phyloP scores from a whole-genome alignment of 2,329 filamentous ascomycete genomes.

The Epichloe gansuensis region DNA sequence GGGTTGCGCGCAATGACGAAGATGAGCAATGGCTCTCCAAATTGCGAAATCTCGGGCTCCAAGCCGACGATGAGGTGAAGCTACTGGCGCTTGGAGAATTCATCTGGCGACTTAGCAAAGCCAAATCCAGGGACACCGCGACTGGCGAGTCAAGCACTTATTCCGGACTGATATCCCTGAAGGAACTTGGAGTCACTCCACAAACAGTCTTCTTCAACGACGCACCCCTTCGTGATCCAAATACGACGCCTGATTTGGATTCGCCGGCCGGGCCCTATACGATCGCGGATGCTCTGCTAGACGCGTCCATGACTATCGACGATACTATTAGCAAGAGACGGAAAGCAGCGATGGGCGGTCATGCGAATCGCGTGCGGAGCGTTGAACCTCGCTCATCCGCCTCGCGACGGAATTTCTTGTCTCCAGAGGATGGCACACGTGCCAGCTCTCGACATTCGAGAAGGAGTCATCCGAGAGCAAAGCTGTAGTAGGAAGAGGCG shows the following conservation, averaged over 20 bases:
- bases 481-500: constrained; percentile 9
- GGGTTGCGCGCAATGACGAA: constrained; percentile 69
- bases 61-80: constrained; percentile 77
- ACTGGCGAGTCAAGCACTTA: constrained; percentile 21
- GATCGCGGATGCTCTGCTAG: constrained; percentile 79
- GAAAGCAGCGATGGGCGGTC: constrained; percentile 38
- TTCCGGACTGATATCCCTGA: constrained; percentile 51
- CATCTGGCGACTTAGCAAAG: constrained; percentile 73
- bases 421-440: constrained; percentile 17
- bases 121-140: constrained; percentile 45
- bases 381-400: constrained; percentile 18
- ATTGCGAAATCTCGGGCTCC: constrained; percentile 72
- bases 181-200: constrained; percentile 63
- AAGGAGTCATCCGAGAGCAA: constrained; percentile 21
- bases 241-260: constrained; percentile 19
- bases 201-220: constrained; percentile 93
- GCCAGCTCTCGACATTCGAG: constrained; percentile 26
- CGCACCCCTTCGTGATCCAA: constrained; percentile 38
- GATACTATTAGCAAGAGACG: constrained; percentile 45
- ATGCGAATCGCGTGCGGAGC: constrained; percentile 32
- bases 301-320: constrained; percentile 82
- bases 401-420: constrained; percentile 19
- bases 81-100: constrained; percentile 78
- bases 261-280: constrained; percentile 47
- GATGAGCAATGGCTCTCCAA: constrained; percentile 89